Base-by-base conservation (phyloP, 2,329 filamentous ascomycete species). In the Xylariaceae sp. region DNA sequence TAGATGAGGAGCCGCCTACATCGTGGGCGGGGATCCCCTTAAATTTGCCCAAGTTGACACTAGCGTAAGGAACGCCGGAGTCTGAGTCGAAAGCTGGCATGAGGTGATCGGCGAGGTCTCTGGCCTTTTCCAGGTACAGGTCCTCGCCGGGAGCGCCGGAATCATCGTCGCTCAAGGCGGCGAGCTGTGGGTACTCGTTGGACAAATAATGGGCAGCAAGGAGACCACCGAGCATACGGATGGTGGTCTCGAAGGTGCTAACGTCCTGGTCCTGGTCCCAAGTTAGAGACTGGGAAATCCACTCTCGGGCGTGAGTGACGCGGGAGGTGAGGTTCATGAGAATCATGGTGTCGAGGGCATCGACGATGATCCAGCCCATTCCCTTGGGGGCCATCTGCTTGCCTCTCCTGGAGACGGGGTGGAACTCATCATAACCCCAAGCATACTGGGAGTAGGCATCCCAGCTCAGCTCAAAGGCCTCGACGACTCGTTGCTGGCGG, bases 341-440 rank as follows among this genome's bases (percentile, higher is more conserved):
- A 75, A 99, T 99, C 79, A 97, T 82, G 1, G 94, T 99, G 71
- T 99, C 94, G 57, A 99, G 76, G 12, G 93, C 86, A 73, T 99
- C 94, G 51, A 99, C 87, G 56, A 99, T 97, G 65, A 97, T 97
- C 94, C 95, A 99, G 31, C 94, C 94, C 72, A 99, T 80, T 22
- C 93, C 94, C 56, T 90, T 85, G 3, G 87, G 80, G 6, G 90
- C 86, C 93, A 99, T 97, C 63, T 94, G 85, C 47, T 78, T 79
- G 45, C 90, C 89, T 16, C 75, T 83, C 68, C 94, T 94, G 6
- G 88, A 84, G 28, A 93, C 73, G 1, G 94, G 94, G 62, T 90
- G 84, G 68, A 89, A 99, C 70, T 94, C 87, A 68, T 99, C 94
- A 63, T 86, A 86, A 33, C 90, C 94, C 94, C 94, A 99, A 28